Base-by-base conservation (phyloP, 441 rosid species). In the Populus tomentosa region DNA sequence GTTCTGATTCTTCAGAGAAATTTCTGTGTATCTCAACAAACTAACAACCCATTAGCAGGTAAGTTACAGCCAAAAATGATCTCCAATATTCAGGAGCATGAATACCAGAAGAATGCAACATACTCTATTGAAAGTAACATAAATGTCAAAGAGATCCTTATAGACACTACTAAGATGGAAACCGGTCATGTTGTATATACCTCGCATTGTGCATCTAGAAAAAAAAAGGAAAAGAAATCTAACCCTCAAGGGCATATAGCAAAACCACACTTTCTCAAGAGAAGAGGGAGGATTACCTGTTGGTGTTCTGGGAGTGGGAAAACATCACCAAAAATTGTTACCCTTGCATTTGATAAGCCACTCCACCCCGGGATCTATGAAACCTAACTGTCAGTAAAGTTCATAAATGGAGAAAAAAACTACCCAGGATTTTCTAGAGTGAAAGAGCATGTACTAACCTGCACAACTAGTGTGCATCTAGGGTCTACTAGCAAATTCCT, bases 321-420 rank as follows among this genome's bases (percentile, higher is more conserved):
- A 38, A 94, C 90, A 81, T 96, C 98, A 20, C 99, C 99, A 85
- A 96, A 96, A 35, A 96, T 86, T 67, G 99, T 94, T 77, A 94
- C 99, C 74, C 98, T 90, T 35, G 99, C 99, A 83, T 96, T 96
- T 26, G 98, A 96, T 84, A 96, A 90, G 89, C 98, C 88, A 84
- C 97, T 96, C 98, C 98, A 92, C 71, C 98, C 98, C 10, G 98
- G 98, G 73, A 96, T 89, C 99, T 96, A 83, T 67, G 35, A 76
- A 83, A 72, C 23, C 75, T 70, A 78, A 81, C 77, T 7, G 53
- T 84, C 78, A 82, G 70, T 72, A 73, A 82, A 85, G 81, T 64
- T 77, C 36, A 46, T 16, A 70, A 75, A 82, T 74, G 75, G 75
- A 82, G 61, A 80, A 68, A 21, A 18, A 63, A 24, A 4, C 30